Evolutionary conservation across 148 eudicot genomes (phyloP).

Genomic region (Diospyros lotus): DNA sequence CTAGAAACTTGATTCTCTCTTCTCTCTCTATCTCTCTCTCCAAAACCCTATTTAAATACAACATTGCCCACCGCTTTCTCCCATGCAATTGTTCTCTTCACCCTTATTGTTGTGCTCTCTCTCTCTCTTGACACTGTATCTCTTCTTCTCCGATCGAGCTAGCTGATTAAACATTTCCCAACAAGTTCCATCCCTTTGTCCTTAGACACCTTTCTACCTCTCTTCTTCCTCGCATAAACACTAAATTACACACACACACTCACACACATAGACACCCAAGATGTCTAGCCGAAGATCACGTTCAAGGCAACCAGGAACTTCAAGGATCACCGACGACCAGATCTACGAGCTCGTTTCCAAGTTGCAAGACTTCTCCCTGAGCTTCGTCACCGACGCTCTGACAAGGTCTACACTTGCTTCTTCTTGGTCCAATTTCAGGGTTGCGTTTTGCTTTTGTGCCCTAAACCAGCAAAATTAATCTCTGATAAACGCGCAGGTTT

Average conservation of each 20-base stretch:
- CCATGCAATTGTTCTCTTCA: slow-evolving; percentile 39
- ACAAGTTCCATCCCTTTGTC: not conserved
- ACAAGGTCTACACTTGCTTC: too few relatives aligned
- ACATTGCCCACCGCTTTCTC: slow-evolving; percentile 34
- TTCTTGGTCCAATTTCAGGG: too few relatives aligned
- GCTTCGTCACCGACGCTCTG: slow-evolving; percentile 7
- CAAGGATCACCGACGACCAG: slow-evolving; percentile 53
- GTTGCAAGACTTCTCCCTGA: slow-evolving; percentile 76
- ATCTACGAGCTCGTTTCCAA: slow-evolving; percentile 65
- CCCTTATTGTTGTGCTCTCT: slow-evolving; percentile 7
- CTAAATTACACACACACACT: not conserved
- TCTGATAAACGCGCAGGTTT: slow-evolving; percentile 19
- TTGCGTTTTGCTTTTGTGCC: too few relatives aligned
- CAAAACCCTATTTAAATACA: slow-evolving; percentile 38
- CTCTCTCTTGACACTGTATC: slow-evolving; percentile 11
- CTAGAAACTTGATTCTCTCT: slow-evolving; percentile 4
- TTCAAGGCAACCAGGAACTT: slow-evolving; percentile 44
- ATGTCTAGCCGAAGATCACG: slow-evolving; percentile 62
- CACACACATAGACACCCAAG: too few relatives aligned
- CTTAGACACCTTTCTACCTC: not conserved
- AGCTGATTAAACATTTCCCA: slow-evolving; percentile 11
- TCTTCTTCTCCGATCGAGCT: slow-evolving; percentile 17
- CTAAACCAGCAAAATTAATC: too few relatives aligned
- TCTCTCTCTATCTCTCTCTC: not conserved
- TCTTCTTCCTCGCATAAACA: not conserved